Base-by-base conservation (phyloP, 768 basidiomycete genomes). In the Suillus plorans region DNA sequence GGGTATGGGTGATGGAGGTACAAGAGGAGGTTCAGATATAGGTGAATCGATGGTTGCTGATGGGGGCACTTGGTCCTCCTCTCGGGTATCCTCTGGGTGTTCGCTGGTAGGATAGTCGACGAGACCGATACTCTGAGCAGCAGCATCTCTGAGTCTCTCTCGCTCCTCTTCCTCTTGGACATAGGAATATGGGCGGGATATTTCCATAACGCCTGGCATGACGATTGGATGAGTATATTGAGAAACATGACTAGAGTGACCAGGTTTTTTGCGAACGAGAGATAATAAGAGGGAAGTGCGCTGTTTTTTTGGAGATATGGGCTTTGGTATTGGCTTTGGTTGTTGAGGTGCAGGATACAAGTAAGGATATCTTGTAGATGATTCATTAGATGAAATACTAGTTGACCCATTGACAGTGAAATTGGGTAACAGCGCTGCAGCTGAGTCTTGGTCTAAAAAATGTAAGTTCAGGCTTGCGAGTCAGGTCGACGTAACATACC, bases 71-170 rank as follows among this genome's bases (percentile, higher is more conserved):
- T 86, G 78, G 41, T 81, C 82, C 12, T 81, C 82, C 12, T 85
- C 83, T 63, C 80, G 83, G 9, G 25, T 25, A 58, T 41, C n/a
- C 22, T 20, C 58, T 6, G 18, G 58, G 18, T 28, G 58, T 18
- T 59, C 39, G 7, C 12, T 42, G 28, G 58, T 10, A 20, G 57
- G 9, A 59, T 59, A 59, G 25, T 59, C 58, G 41, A 42, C 25
- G 39, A 92, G 79, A 7, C 92, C 92, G 56, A 94, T 87, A 14
- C 89, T 85, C 70, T 91, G 87, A 0, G 91, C 92, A 20, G 92
- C 92, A 45, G 84, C 86, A 62, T 89, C 88, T 39, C 90, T 80
- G 39, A 94, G 77, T n/a, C 90, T 85, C 67, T 89, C 85, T 12
- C 92, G 85, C 69, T 93, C 91, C 70, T 89, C 87, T 57, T 84